Conservation (phyloP, 1,139 yeast species). For the Zygosaccharomyces pseudobailii region DNA sequence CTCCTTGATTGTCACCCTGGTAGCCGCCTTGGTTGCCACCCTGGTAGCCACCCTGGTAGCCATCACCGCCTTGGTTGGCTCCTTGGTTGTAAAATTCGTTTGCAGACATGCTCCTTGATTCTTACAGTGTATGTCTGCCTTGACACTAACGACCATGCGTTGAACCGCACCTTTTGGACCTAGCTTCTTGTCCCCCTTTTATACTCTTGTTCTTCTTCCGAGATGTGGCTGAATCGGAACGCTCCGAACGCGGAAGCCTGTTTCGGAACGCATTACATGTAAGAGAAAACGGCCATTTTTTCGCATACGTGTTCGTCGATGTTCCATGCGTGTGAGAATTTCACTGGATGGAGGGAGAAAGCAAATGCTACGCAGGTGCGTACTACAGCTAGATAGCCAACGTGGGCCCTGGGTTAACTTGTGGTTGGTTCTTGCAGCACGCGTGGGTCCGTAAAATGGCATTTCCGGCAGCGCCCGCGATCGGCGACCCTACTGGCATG, state of each 20-base stretch:
- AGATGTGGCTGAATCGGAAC: not conserved
- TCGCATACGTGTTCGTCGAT: not conserved
- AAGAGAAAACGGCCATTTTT: not conserved
- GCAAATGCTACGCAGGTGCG: no score
- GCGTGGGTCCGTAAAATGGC: no score
- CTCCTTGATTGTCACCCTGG: constrained; percentile 28
- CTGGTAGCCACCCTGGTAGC: no score
- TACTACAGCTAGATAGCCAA: no score
- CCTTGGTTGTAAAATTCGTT: constrained; percentile 23
- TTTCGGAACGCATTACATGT: not conserved
- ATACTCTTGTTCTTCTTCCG: not conserved
- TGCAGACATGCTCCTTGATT: constrained; percentile 31
- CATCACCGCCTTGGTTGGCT: constrained; percentile 29
- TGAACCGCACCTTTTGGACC: not conserved
- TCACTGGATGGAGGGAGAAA: no score
- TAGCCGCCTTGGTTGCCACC: no score
- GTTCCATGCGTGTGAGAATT: not conserved
- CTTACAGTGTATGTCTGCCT: not conserved
- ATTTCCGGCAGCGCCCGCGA: no score
- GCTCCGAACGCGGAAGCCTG: not conserved
- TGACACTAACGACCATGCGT: not conserved
- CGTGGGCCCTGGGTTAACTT: no score
- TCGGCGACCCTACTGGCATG: no score
- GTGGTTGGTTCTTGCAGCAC: no score
- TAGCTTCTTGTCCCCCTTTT: not conserved